A percentile compares a stretch with the other conserved stretches of the same genome.
Conservation (phyloP, 192 early-diverging fungal species). For the Backusella westeae region DNA sequence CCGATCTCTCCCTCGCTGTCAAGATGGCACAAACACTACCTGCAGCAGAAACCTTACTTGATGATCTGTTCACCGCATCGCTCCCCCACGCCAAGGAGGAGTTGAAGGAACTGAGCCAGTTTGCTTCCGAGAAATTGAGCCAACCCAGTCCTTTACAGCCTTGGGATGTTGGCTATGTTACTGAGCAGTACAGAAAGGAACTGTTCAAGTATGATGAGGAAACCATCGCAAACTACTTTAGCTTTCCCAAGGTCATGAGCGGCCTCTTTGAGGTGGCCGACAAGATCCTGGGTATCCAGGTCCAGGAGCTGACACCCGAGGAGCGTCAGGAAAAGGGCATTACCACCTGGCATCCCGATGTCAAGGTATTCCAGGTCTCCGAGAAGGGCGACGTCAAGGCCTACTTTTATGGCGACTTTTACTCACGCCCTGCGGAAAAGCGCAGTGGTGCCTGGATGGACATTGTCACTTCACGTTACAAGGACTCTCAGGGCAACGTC, state of each 20-base stretch:
- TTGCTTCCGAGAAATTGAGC: slow-evolving; percentile 39
- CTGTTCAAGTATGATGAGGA: slow-evolving; percentile 52
- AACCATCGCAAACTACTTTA: slow-evolving; percentile 52
- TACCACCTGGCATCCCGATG: slow-evolving; percentile 55
- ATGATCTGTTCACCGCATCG: slow-evolving; percentile 45
- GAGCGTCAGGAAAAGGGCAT: slow-evolving; percentile 38
- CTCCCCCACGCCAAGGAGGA: slow-evolving; percentile 43
- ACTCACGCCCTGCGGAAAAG: slow-evolving; percentile 54
- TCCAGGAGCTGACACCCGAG: slow-evolving; percentile 35
- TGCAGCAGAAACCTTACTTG: slow-evolving; percentile 43
- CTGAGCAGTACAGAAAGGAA: slow-evolving; percentile 55
- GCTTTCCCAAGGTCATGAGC: slow-evolving; percentile 51
- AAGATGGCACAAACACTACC: slow-evolving; percentile 54
- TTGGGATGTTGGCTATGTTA: slow-evolving; percentile 49
- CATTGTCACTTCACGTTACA: slow-evolving; percentile 45
- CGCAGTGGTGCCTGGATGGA: slow-evolving; percentile 62
- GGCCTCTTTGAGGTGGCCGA: slow-evolving; percentile 54
- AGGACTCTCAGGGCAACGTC: slow-evolving; percentile 34
- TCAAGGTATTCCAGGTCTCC: slow-evolving; percentile 52
- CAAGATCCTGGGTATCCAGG: slow-evolving; percentile 48
- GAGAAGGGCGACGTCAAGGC: slow-evolving; percentile 45
- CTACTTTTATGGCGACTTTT: slow-evolving; percentile 65
- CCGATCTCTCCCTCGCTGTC: slow-evolving; percentile 50
- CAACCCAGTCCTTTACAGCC: slow-evolving; percentile 40
- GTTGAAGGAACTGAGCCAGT: slow-evolving; percentile 38